Percentiles rank a stretch among this genome's conserved stretches.
Conservation (phyloP, 2,329 filamentous ascomycete genomes). For the Emmonsia crescens region DNA sequence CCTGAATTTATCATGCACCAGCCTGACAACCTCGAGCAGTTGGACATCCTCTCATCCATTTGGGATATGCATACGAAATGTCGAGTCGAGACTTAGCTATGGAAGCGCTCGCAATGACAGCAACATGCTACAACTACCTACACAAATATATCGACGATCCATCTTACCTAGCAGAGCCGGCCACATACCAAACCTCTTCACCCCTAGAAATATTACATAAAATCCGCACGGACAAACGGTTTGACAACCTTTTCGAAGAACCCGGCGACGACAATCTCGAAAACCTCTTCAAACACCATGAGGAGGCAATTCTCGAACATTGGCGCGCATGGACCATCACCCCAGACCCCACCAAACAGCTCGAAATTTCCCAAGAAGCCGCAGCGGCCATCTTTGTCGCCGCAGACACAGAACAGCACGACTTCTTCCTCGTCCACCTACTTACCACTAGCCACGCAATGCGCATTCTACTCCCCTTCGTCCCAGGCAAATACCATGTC, state of each 20-base stretch:
- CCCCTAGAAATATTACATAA: slow-evolving; percentile 61
- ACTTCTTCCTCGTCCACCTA: slow-evolving; percentile 73
- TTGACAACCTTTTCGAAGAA: slow-evolving; percentile 54
- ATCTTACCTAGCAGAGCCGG: slow-evolving; percentile 50
- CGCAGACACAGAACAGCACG: slow-evolving; percentile 47
- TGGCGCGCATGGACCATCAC: slow-evolving; percentile 76
- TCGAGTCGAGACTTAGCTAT: slow-evolving; percentile 76
- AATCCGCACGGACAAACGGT: slow-evolving; percentile 56
- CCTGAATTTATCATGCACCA: not conserved
- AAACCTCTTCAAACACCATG: slow-evolving; percentile 56
- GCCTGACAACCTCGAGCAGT: slow-evolving; percentile 40
- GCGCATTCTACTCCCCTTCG: slow-evolving; percentile 67
- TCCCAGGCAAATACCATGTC: slow-evolving; percentile 63
- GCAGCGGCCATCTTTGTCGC: slow-evolving; percentile 38
- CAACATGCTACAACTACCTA: slow-evolving; percentile 46
- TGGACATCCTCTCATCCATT: slow-evolving; percentile 83
- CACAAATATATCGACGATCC: slow-evolving; percentile 60
- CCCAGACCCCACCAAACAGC: slow-evolving; percentile 56
- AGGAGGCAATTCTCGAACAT: slow-evolving; percentile 66
- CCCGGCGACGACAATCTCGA: slow-evolving; percentile 54
- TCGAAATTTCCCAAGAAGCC: slow-evolving; percentile 55
- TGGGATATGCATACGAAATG: slow-evolving; percentile 89
- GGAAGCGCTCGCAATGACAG: slow-evolving; percentile 66
- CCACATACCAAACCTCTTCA: slow-evolving; percentile 49
- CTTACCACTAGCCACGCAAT: slow-evolving; percentile 81